Base-by-base conservation (phyloP, 768 basidiomycete genomes). In the Rhizopogon vinicolor region DNA sequence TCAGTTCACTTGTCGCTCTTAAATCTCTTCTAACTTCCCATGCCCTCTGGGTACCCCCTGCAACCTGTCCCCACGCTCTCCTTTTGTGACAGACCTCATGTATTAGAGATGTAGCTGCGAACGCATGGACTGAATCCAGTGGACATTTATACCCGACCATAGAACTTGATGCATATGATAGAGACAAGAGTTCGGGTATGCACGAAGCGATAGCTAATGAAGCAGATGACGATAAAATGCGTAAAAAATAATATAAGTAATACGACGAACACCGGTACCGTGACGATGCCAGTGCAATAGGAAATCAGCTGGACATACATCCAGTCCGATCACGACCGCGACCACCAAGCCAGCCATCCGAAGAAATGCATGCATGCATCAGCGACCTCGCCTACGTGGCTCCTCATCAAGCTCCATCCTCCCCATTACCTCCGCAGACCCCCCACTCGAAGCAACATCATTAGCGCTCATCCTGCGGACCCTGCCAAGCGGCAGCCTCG, bases 401-500 rank as follows among this genome's bases (percentile, higher is more conserved):
- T 69, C 65, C 18, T 68, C 67, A 40, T 65, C 65, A 1, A 59
- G 65, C 50, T 77, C 75, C 63, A 70, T 61, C 58, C 69, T 67
- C 33, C 72, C 73, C 3, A 76, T 65, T 12, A 75, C 67, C 55
- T 77, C 76, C 44, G 53, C 70, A 64, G 51, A 71, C 57, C 58
- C 71, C 54, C 56, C 70, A 66, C 59, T 52, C 9, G 60, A 57
- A 16, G 51, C 56, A 0, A 41, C 31, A 29, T 59, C 69, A 44
- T 58, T 52, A 28, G 51, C 63, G 31, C 69, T 62, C 51, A 58
- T 63, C 16, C 71, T 71, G 40, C 69, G 68, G 41, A 69, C 58
- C 7, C 72, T 74, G 37, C 68, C 68, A 19, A 64, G 56, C 41
- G 65, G 59, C 60, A 64, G 63, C 57, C 66, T 28, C 60, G 58